Evolutionary conservation across 2,329 filamentous ascomycete genomes (phyloP).

Genomic region (Trichoderma harzianum): DNA sequence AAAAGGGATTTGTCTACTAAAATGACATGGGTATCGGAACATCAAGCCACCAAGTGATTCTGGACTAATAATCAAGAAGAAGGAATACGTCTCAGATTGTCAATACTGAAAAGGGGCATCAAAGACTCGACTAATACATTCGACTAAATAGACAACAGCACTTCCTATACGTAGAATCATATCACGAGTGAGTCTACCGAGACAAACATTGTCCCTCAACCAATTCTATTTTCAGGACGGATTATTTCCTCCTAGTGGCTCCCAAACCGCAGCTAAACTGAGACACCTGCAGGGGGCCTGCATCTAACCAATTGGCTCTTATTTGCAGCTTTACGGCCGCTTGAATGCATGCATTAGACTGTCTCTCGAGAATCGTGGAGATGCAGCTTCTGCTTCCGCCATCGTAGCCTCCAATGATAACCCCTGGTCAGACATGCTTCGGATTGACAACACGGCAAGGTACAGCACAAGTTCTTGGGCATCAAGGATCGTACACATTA

Average conservation of each 20-base stretch:
- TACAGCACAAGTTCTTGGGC: neutral
- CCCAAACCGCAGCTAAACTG: neutral
- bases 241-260: neutral
- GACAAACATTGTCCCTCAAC: neutral
- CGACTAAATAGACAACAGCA: too few species aligned
- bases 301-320: neutral
- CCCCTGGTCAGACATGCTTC: neutral
- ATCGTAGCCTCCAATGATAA: neutral
- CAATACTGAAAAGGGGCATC: neutral
- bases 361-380: neutral
- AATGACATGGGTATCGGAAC: neutral
- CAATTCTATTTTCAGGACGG: neutral
- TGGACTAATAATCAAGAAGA: rapidly evolving
- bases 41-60: neutral
- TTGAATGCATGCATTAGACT: neutral
- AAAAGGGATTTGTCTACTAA: neutral
- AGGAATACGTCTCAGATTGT: neutral
- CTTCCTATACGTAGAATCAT: too few species aligned
- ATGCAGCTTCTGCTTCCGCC: conserved; percentile 5
- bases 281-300: neutral
- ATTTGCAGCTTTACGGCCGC: neutral
- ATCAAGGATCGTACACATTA: conserved; percentile 17
- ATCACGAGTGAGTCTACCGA: neutral
- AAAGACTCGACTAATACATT: neutral
- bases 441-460: neutral